Base-by-base conservation (phyloP, 2,329 filamentous ascomycete genomes). In the Leptographium wingfieldii region DNA sequence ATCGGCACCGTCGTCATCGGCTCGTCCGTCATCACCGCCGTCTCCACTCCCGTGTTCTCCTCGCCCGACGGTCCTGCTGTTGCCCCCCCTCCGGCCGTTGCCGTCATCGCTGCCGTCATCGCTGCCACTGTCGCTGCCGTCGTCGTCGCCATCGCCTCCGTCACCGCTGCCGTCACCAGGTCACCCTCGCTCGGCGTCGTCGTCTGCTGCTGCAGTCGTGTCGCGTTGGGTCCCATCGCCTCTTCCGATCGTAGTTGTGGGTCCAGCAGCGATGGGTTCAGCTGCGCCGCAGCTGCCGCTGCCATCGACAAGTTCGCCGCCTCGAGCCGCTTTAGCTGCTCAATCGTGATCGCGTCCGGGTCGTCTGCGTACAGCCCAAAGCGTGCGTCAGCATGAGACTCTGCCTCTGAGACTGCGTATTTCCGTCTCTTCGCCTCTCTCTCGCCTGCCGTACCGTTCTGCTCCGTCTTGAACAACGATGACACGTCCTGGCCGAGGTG, bases 181-280 rank as follows among this genome's bases (percentile, higher is more conserved):
- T 64, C 6, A 65, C 66, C 10, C 64, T 64, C 1, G 63, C 61
- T 33, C 27, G 25, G 35, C 22, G 55, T 6, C 27, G 40, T 33
- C 38, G 25, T 3, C 12, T 48, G 31, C 19, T 19, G 43, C 16
- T 35, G 33, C 33, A 33, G 16, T 7, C 29, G n/a, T 31, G 31
- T 38, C 31, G 52, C 22, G 29, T 35, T 31, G 25, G 63, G 33
- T 2, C 33, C 11, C 31, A 35, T 22, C 22, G 46, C 61, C 46
- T 70, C 68, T 40, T 69, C 66, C 19, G 63, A 59, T 9, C 70
- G 66, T 22, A 72, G 63, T 59, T 71, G 69, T 1, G 80, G 79
- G 62, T 84, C 80, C 57, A 84, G 74, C 25, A 82, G 75, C 0
- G 77, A 75, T 1, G 77, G 76, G 55, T 80, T 78, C 5, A 84